Evolutionary conservation across 192 early-diverging fungal genomes (phyloP), one percentile per base, ranked within the genome.

Genomic region (Anaeromyces robustus): DNA sequence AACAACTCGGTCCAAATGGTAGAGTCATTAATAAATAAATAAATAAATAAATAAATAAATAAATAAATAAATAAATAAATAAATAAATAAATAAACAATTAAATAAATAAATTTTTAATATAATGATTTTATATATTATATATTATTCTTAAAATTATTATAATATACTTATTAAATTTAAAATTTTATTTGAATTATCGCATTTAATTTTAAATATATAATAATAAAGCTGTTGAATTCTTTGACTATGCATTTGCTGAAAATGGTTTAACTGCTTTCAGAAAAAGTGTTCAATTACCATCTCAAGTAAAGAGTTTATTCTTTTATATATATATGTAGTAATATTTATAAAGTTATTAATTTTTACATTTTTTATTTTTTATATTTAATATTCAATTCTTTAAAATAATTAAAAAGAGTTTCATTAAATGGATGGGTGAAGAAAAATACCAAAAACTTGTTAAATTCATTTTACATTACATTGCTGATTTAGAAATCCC

Each of bases 221-320:
- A 34, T 34, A 34, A 34, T 7, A 77, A 29, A 95, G 94, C 92
- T 39, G 79, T 97, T 28, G 85, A 93, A 30, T 85, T 93, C 84
- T 98, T 98, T 88, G 97, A 99, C 85, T 99, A 89, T 86, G 94
- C 92, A 85, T 99, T 99, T 86, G 92, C 96, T 41, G 96, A 99
- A 86, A 99, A 99, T 90, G 97, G 97, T 18, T 89, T 99, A 80
- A 97, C 95, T 26, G 96, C 97, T 30, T 99, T 92, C 89, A 90
- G 93, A 81, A 59, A 88, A 81, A 94, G 95, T 78, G 77, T 89
- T 81, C 82, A 89, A 82, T 87, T 96, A 28, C 87, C 88, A 16
- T 94, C 94, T 30, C 89, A 91, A 84, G 90, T 89, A 85, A n/a
- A n/a, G n/a, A n/a, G n/a, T n/a, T n/a, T n/a, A n/a, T n/a, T n/a